Base-by-base conservation (phyloP, 148 eudicot genomes). In the Agrostemma githago region DNA sequence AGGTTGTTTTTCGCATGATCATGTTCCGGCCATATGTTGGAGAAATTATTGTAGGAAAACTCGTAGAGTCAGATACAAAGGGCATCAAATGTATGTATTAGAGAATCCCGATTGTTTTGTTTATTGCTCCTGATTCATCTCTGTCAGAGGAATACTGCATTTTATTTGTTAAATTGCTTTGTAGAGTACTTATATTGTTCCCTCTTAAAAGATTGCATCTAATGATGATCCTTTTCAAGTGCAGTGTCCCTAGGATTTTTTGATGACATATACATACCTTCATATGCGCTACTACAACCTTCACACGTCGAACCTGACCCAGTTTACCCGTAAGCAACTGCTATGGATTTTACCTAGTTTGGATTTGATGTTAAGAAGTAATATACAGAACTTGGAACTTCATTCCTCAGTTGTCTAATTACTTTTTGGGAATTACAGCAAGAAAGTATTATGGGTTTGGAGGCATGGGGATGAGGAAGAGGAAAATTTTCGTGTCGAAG, bases 241-340 rank as follows among this genome's bases (percentile, higher is more conserved):
- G 63, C 94, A 93, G 98, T 93, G 81, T 81, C 97, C 62, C 86
- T 93, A 73, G 98, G 96, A 68, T 93, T 91, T 72, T 93, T 93
- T 70, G 91, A 91, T 46, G 98, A 93, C 84, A 87, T 93, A 64
- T 83, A 89, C 56, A 70, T 93, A 63, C 92, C 95, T 68, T 75
- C 59, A 38, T 84, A 82, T 66, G 81, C 86, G 59, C 59, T 93
- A 83, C 89, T 89, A 40, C 15, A 74, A 15, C 92, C 92, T 62
- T 77, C 81, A 46, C 73, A 51, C 63, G 42, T 69, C 20, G 15
- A 6, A 12, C 56, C 56, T 61, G 87, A 79, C 68, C 74, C 83
- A 46, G 83, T 65, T 37, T 73, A 68, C 34, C 83, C 46, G 69
- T 65, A 65, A 16, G 69, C 19, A 6, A 12, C 46, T 39, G n/a